Evolutionary conservation across 129 eudicot species (phyloP).

Genomic region (Centrapalus pauciflorus): DNA sequence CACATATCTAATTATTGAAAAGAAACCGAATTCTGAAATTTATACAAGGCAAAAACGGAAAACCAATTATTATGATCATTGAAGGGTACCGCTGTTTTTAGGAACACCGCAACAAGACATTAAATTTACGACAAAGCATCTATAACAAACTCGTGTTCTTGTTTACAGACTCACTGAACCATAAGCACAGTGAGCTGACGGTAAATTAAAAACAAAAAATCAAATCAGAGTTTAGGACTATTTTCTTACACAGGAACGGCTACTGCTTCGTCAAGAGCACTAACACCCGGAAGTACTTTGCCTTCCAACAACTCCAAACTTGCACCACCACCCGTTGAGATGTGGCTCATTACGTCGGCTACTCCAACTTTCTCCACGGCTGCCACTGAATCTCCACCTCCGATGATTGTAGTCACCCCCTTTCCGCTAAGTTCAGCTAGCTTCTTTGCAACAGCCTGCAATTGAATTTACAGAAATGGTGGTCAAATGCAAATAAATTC

Average conservation of each 20-base stretch:
- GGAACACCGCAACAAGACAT: conserved; percentile 28
- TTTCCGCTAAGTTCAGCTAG: conserved; percentile 46
- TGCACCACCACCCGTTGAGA: conserved; percentile 78
- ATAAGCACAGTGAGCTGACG: conserved; percentile 17
- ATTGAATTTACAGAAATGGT: neutral
- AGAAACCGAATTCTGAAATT: neutral
- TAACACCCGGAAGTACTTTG: conserved; percentile 59
- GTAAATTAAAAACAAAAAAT: conserved; percentile 19
- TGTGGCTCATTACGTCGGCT: conserved; percentile 69
- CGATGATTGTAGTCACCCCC: conserved; percentile 61
- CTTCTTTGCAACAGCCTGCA: conserved; percentile 60
- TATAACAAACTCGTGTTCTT: conserved; percentile 46
- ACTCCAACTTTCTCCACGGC: conserved; percentile 79
- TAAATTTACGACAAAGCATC: conserved; percentile 34
- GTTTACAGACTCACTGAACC: conserved; percentile 35
- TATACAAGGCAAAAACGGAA: neutral
- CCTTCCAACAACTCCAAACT: conserved; percentile 78
- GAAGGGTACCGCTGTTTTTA: neutral
- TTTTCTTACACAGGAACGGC: conserved; percentile 55
- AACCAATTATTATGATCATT: conserved; percentile 13
- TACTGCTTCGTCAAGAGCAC: conserved; percentile 53
- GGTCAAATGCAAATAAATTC: neutral
- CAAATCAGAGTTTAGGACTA: conserved; percentile 15
- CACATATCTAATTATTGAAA: neutral
- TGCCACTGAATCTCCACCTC: conserved; percentile 73